A percentile compares a stretch with the other conserved stretches of the same genome.
These are phyloP conservation scores for Somion occarium DNA, from an alignment of 1,284 basidiomycete genomes.

Conservation along the genomic window DNA sequence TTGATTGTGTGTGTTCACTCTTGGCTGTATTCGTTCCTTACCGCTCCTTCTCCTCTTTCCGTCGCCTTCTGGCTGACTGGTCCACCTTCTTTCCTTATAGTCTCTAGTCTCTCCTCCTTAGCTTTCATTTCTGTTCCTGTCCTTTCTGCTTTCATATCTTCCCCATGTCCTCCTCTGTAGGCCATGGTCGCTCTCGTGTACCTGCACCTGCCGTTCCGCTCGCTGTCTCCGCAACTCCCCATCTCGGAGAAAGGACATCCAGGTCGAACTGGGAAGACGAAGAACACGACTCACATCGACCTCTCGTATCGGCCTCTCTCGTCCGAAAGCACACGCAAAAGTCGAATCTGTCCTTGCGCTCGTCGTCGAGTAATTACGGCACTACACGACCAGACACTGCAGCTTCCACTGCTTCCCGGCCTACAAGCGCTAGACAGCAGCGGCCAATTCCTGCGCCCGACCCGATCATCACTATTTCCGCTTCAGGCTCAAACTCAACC, in stretches of 20 bases:
- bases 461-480: conserved; percentile 31
- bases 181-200: conserved; percentile 9
- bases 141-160: conserved; percentile 8
- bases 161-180: conserved; percentile 3
- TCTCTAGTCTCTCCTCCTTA: conserved; percentile 5
- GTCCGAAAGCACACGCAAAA: conserved; percentile 18
- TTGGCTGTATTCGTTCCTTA: not conserved
- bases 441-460: conserved; percentile 28
- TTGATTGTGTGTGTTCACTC: not conserved
- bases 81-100: not conserved
- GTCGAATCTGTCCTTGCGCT: conserved; percentile 22
- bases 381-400: conserved; percentile 8
- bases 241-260: conserved; percentile 20
- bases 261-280: conserved; percentile 25
- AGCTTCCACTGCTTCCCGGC: conserved; percentile 12
- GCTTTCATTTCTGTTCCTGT: not conserved
- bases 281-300: conserved; percentile 13
- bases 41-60: not conserved
- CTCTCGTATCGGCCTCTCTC: conserved; percentile 16
- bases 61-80: not conserved
- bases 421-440: conserved; percentile 16
- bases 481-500: conserved; percentile 9
- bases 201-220: conserved; percentile 24
- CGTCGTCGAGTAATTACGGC: conserved; percentile 16
- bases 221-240: conserved; percentile 26